Evolutionary conservation across 2,329 filamentous ascomycete genomes (phyloP).

Genomic region (Bipolaris zeicola): DNA sequence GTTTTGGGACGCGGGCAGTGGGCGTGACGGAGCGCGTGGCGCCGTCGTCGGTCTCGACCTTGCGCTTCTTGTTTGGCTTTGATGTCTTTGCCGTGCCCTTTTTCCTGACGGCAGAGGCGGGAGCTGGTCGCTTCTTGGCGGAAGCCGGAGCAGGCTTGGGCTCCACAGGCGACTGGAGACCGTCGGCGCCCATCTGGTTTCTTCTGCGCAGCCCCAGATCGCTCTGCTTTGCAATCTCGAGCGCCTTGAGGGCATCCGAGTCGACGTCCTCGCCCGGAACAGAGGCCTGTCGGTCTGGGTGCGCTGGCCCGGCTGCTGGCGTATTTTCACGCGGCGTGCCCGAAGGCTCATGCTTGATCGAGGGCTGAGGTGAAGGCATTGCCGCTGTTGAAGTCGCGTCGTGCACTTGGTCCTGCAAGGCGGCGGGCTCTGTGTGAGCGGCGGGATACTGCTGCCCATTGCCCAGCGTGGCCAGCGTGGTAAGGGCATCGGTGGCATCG

Average conservation of each 20-base stretch:
- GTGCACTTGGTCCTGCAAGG: constrained; percentile 29
- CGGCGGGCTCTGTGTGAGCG: constrained; percentile 47
- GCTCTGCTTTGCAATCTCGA: constrained; percentile 53
- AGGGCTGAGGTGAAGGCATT: constrained; percentile 35
- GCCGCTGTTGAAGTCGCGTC: constrained; percentile 13
- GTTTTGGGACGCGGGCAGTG: constrained; percentile 46
- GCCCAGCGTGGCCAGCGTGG: constrained; percentile 43
- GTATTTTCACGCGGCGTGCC: constrained; percentile 47
- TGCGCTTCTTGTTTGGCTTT: constrained; percentile 56
- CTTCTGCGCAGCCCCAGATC: constrained; percentile 51
- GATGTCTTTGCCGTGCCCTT: constrained; percentile 53
- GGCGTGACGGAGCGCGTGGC: constrained; percentile 49
- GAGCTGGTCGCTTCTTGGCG: constrained; percentile 55
- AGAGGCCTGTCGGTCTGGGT: constrained; percentile 32
- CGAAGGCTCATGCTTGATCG: constrained; percentile 51
- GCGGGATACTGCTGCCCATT: constrained; percentile 38
- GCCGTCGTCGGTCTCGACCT: constrained; percentile 45
- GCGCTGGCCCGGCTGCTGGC: constrained; percentile 26
- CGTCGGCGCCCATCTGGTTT: constrained; percentile 46
- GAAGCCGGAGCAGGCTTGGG: constrained; percentile 35
- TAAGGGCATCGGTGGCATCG: constrained; percentile 51
- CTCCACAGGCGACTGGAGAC: constrained; percentile 50
- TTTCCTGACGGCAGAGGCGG: constrained; percentile 50
- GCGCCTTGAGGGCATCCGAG: constrained; percentile 49
- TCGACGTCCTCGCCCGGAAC: constrained; percentile 38